phyloP scores from a whole-genome alignment of 192 early-diverging fungal species.

The Backusella luteola region DNA sequence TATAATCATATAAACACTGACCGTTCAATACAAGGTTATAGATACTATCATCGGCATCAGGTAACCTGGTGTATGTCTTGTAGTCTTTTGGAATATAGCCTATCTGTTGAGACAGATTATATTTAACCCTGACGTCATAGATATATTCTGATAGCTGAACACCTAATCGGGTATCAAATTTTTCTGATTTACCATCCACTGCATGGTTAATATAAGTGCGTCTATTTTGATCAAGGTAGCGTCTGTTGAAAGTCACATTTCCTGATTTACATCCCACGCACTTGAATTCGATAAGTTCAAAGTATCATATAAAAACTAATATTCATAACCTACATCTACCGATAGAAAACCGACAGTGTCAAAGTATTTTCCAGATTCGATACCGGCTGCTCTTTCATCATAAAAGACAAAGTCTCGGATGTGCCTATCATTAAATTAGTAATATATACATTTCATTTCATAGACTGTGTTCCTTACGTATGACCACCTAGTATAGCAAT shows the following conservation, averaged over 20 bases:
- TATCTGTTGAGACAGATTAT: conserved; percentile 36
- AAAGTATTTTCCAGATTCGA: conserved; percentile 52
- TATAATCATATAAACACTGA: not conserved
- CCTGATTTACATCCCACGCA: not conserved
- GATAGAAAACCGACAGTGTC: conserved; percentile 59
- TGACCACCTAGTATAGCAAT: conserved; percentile 55
- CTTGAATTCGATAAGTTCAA: not conserved
- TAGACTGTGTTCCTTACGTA: conserved; percentile 13
- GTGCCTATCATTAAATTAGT: conserved; percentile 26
- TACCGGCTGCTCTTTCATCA: conserved; percentile 43
- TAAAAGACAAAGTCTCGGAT: conserved; percentile 50
- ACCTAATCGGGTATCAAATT: conserved; percentile 39
- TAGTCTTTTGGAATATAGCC: conserved; percentile 55
- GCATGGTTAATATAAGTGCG: conserved; percentile 53
- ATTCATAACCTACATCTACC: conserved; percentile 24
- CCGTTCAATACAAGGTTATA: conserved; percentile 35
- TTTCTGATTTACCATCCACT: conserved; percentile 19
- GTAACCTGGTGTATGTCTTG: conserved; percentile 40
- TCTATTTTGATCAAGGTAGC: conserved; percentile 54
- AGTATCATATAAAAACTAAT: not conserved
- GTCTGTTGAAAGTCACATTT: conserved; percentile 43
- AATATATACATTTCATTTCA: not conserved
- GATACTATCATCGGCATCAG: conserved; percentile 34
- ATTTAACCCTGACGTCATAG: conserved; percentile 21
- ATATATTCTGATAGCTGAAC: conserved; percentile 39